Base-by-base conservation (phyloP, 805 yeast genomes). In the Limtongia smithiae region DNA sequence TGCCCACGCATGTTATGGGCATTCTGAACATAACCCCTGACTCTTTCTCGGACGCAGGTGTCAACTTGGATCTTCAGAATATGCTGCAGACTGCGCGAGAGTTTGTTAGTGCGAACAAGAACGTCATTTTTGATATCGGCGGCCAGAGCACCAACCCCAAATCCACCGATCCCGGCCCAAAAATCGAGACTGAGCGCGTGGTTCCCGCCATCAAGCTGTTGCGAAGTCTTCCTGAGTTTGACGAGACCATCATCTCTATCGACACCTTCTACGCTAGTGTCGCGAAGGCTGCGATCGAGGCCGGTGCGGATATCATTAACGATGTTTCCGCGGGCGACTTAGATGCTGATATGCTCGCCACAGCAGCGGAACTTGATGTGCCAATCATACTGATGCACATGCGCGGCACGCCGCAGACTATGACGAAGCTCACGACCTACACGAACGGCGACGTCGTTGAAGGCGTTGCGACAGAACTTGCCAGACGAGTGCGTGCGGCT, bases 111-210 rank as follows among this genome's bases (percentile, higher is more conserved):
- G 60, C 65, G 0, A 69, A 75, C 20, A 89, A 87, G 1, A 86
- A 89, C n/a, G 72, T 73, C 24, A 85, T 93, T 27, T 73, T 93
- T 33, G 98, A 93, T 65, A 76, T 93, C 46, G 98, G 98, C 7
- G 98, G 98, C 1, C 86, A 88, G 49, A 87, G 96, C 1, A 93
- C 98, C 0, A 76, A 94, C 43, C 98, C 98, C 0, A 87, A 88
- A 1, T 79, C 94, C 1, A 61, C 57, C 0, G 86, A 79, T 46
- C 82, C 84, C 0, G 61, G 76, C 2, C 75, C 65, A 18, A 76
- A 75, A n/a, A 90, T 79, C 47, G 98, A 93, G 64, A 59, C 85
- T 40, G 60, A 60, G 2, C 68, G 97, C 37, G 83, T 90, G 0
- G 64, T 86, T 5, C 93, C 93, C 0, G 76, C 85, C 0, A 73